These are phyloP conservation scores for Davidsoniella neocaledoniae DNA, from an alignment of 2,329 filamentous ascomycete genomes.

Conservation along the genomic window DNA sequence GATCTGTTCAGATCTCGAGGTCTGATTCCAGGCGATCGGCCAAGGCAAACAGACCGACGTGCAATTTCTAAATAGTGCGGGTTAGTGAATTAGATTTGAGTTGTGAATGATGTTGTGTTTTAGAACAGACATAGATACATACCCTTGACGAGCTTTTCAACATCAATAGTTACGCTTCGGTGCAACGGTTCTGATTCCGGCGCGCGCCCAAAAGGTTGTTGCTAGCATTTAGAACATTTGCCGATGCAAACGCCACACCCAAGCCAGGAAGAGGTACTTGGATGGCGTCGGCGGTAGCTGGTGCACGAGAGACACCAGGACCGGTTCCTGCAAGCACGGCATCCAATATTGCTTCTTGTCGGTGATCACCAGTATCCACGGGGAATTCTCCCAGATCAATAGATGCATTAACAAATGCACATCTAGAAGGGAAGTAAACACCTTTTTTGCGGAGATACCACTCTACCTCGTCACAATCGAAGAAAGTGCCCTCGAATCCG, in stretches of 20 bases:
- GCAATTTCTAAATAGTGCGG: slow-evolving; percentile 19
- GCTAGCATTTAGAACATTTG: background rate
- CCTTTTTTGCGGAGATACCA: slow-evolving; percentile 49
- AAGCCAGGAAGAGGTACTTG: slow-evolving; percentile 4
- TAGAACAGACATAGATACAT: slow-evolving; percentile 10
- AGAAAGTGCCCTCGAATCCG: slow-evolving; percentile 58
- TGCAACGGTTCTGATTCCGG: slow-evolving; percentile 17
- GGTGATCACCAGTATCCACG: slow-evolving; percentile 12
- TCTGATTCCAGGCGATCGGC: slow-evolving; percentile 23
- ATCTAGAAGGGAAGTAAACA: slow-evolving; percentile 41
- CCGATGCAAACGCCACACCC: background rate
- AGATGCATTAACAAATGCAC: slow-evolving; percentile 44
- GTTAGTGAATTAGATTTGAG: background rate
- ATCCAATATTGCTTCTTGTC: slow-evolving; percentile 4
- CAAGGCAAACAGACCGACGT: slow-evolving; percentile 22
- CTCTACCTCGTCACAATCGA: slow-evolving; percentile 62
- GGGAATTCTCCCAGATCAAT: slow-evolving; percentile 29
- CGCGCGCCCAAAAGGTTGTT: background rate
- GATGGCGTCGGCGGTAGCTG: background rate
- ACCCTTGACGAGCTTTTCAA: slow-evolving; percentile 21
- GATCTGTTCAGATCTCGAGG: slow-evolving; percentile 23
- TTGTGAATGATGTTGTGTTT: background rate
- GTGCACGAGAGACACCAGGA: background rate
- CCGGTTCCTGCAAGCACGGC: background rate
- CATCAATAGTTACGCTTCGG: slow-evolving; percentile 21